phyloP scores from a whole-genome alignment of 768 basidiomycete genomes.

The Sporobolomyces pararoseus region DNA sequence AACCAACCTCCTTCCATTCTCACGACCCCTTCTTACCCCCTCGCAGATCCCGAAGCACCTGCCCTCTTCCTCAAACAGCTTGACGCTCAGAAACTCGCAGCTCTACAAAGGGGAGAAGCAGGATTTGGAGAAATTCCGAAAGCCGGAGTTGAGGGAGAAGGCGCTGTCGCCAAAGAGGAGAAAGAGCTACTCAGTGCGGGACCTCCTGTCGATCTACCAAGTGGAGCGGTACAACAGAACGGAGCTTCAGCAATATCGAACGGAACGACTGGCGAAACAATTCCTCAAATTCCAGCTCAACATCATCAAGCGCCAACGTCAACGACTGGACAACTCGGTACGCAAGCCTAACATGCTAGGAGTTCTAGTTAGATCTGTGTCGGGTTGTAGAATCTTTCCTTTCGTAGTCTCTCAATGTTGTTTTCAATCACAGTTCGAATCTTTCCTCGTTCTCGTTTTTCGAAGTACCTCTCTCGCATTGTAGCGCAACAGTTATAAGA shows the following conservation, averaged over 20 bases:
- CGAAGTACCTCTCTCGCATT: too few species aligned
- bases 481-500: too few species aligned
- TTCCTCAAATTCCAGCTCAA: not conserved
- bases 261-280: not conserved
- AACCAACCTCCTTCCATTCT: constrained; percentile 27
- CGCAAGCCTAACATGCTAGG: constrained; percentile 20
- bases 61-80: constrained; percentile 32
- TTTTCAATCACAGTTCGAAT: too few species aligned
- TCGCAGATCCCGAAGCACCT: constrained; percentile 24
- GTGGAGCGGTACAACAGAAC: too few species aligned
- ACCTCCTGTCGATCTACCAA: constrained; percentile 2
- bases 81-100: constrained; percentile 39
- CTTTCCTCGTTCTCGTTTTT: too few species aligned
- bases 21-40: constrained; percentile 20
- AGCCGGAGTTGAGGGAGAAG: constrained; percentile 29
- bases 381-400: too few species aligned
- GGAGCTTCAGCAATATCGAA: not conserved
- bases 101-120: constrained; percentile 5
- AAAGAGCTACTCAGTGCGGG: constrained; percentile 10
- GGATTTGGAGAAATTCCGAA: constrained; percentile 12
- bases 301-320: not conserved
- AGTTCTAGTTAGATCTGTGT: too few species aligned
- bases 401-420: too few species aligned
- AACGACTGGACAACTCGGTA: not conserved
- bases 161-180: not conserved